phyloP scores from a whole-genome alignment of 2,329 filamentous ascomycete genomes.

The Fusarium transvaalense region DNA sequence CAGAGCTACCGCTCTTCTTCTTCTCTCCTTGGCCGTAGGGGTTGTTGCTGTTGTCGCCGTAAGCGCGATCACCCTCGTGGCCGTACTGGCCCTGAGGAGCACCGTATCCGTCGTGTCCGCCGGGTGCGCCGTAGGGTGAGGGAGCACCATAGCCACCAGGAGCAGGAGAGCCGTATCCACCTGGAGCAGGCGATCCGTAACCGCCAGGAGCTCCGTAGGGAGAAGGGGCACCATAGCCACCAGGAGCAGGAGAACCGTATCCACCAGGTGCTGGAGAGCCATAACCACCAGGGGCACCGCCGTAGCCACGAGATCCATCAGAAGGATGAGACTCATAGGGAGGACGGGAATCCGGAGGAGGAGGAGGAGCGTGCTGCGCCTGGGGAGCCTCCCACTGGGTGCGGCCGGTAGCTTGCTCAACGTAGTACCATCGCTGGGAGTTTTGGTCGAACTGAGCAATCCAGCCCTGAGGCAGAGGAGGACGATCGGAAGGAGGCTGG shows the following conservation, averaged over 20 bases:
- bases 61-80: conserved; percentile 15
- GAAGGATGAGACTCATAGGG: conserved; percentile 40
- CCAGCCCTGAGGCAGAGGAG: conserved; percentile 72
- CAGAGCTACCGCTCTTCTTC: conserved; percentile 62
- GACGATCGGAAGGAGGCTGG: conserved; percentile 55
- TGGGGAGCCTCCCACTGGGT: conserved; percentile 74
- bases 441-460: conserved; percentile 71
- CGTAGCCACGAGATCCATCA: conserved; percentile 46
- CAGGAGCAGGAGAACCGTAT: conserved; percentile 34
- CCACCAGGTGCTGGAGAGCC: conserved; percentile 41
- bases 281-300: conserved; percentile 36
- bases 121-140: conserved; percentile 23
- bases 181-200: conserved; percentile 39
- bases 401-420: conserved; percentile 70
- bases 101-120: background rate
- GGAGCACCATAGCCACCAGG: conserved; percentile 38
- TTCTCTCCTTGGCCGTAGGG: conserved; percentile 43
- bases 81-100: conserved; percentile 21
- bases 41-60: conserved; percentile 35
- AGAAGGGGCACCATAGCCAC: conserved; percentile 37
- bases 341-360: conserved; percentile 43
- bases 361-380: conserved; percentile 44
- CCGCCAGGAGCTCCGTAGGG: conserved; percentile 33
- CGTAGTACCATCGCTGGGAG: conserved; percentile 73
- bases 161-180: conserved; percentile 31